A percentile compares a stretch with the other conserved stretches of the same genome.
These are phyloP conservation scores for Clitocybe nebularis DNA, from an alignment of 1,284 basidiomycete species.

Conservation along the genomic window DNA sequence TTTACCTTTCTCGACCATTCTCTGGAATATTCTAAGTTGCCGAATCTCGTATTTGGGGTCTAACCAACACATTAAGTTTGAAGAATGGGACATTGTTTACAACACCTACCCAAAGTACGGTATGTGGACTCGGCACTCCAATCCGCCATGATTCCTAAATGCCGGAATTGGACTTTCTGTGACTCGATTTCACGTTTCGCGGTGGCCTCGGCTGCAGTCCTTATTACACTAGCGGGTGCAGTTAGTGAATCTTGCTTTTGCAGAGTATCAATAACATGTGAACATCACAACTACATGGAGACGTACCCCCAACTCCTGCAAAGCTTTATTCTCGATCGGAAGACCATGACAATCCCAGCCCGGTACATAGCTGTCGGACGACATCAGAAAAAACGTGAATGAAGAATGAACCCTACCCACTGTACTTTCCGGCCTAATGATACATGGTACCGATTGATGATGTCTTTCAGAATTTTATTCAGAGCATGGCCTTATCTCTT, in stretches of 20 bases:
- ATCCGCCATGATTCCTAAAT: constrained; percentile 91
- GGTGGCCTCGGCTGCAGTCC: constrained; percentile 68
- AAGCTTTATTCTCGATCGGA: constrained; percentile 92
- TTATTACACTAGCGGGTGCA: constrained; percentile 61
- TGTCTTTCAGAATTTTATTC: constrained; percentile 97
- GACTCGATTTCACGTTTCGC: constrained; percentile 74
- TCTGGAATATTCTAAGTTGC: constrained; percentile 83
- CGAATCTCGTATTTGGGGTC: constrained; percentile 87
- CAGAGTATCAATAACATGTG: constrained; percentile 7
- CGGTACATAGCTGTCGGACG: constrained; percentile 71
- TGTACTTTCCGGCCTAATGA: constrained; percentile 78
- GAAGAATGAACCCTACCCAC: constrained; percentile 42
- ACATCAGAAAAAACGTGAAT: neutral
- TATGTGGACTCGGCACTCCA: constrained; percentile 83
- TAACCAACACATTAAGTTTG: constrained; percentile 26
- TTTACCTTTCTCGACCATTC: constrained; percentile 83
- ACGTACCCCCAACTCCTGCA: constrained; percentile 70
- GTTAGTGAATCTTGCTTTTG: constrained; percentile 48
- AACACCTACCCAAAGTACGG: constrained; percentile 71
- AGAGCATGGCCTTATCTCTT: constrained; percentile 79
- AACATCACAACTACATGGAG: neutral
- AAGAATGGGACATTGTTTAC: constrained; percentile 1
- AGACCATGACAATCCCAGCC: constrained; percentile 99
- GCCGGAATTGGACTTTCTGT: constrained; percentile 80
- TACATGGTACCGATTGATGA: constrained; percentile 89